Evolutionary conservation across 768 basidiomycete species (phyloP).

Genomic region (Butyriboletus loyo): DNA sequence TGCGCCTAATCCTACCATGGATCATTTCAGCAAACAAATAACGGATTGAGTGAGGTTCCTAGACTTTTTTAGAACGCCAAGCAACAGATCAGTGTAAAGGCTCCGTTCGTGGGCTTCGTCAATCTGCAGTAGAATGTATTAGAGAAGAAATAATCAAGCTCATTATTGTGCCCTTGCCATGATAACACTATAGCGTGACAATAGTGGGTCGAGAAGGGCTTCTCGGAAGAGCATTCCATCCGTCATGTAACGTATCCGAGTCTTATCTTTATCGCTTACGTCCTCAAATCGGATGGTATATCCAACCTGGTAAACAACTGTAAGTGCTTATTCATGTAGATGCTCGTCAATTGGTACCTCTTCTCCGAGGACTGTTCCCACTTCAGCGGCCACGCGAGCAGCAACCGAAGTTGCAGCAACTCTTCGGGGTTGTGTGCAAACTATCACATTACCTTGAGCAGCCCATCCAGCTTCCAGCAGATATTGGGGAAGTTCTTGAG

Average conservation of each 20-base stretch:
- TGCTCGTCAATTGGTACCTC: constrained; percentile 49
- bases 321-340: not conserved
- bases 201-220: constrained; percentile 84
- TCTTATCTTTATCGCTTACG: constrained; percentile 77
- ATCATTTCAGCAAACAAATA: constrained; percentile 1
- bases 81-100: constrained; percentile 89
- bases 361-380: constrained; percentile 84
- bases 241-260: constrained; percentile 93
- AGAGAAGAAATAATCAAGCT: not conserved
- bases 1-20: constrained; percentile 73
- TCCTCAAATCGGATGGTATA: constrained; percentile 98
- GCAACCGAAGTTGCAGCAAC: constrained; percentile 97
- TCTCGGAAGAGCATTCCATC: constrained; percentile 98
- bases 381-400: constrained; percentile 85
- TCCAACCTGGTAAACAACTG: constrained; percentile 64
- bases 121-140: constrained; percentile 48
- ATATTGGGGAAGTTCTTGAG: constrained; percentile 90
- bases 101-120: constrained; percentile 98
- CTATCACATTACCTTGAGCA: constrained; percentile 74
- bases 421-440: constrained; percentile 89
- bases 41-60: constrained; percentile 11
- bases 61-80: constrained; percentile 93
- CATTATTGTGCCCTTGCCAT: constrained; percentile 59
- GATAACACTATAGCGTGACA: constrained; percentile 91
- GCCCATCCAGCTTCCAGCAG: constrained; percentile 94